Percentiles rank a stretch among this genome's conserved stretches.
Conservation (phyloP, 768 basidiomycete genomes). For the Boletus rex-veris region DNA sequence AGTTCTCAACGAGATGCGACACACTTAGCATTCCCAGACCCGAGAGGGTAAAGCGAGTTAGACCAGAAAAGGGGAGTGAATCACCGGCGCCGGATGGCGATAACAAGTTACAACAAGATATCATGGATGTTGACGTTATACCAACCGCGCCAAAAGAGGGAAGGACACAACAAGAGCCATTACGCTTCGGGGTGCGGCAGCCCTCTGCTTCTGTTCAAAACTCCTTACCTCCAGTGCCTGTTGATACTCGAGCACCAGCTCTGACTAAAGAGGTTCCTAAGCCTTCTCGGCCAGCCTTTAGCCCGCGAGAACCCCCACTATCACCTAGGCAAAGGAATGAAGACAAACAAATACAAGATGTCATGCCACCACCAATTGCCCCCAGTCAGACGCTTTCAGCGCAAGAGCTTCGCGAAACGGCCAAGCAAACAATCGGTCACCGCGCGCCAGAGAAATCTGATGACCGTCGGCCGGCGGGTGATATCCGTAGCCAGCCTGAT, state of each 20-base stretch:
- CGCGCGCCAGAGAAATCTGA: constrained; percentile 39
- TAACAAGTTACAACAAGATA: constrained; percentile 25
- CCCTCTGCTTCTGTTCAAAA: constrained; percentile 10
- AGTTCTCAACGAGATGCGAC: constrained; percentile 6
- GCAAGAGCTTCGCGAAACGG: constrained; percentile 77
- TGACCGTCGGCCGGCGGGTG: constrained; percentile 35
- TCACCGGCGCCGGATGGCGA: constrained; percentile 35
- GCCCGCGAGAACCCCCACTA: constrained; percentile 35
- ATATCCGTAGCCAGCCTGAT: constrained; percentile 46
- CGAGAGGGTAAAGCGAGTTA: constrained; percentile 69
- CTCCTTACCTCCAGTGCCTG: constrained; percentile 10
- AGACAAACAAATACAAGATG: constrained; percentile 36
- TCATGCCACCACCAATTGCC: constrained; percentile 75
- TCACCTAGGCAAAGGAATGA: constrained; percentile 43
- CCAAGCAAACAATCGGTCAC: constrained; percentile 57
- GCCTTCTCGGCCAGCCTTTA: constrained; percentile 14
- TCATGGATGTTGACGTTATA: constrained; percentile 36
- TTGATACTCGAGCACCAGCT: constrained; percentile 17
- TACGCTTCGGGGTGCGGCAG: constrained; percentile 25
- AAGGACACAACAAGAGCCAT: constrained; percentile 23
- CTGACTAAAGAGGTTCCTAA: constrained; percentile 20
- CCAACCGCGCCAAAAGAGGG: constrained; percentile 25
- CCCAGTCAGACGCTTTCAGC: constrained; percentile 79
- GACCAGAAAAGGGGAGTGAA: constrained; percentile 36
- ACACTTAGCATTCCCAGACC: constrained; percentile 63